These are phyloP conservation scores for Phaeoacremonium minimum DNA, from an alignment of 2,329 filamentous ascomycete species.

Conservation along the genomic window DNA sequence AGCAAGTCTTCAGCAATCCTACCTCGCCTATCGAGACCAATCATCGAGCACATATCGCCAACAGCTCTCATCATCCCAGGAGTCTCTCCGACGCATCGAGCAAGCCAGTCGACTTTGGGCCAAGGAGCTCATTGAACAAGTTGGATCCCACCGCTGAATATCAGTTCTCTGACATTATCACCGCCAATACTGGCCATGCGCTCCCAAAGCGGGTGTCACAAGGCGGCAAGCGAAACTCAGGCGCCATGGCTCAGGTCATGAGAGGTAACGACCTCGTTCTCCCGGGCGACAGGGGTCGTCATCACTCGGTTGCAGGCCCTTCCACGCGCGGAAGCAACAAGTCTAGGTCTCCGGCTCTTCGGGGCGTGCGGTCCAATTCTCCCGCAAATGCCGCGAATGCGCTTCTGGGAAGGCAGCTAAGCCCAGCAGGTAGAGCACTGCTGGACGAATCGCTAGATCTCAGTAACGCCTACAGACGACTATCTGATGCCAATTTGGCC, in stretches of 20 bases:
- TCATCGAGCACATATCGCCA: slow-evolving; percentile 22
- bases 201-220: slow-evolving; percentile 49
- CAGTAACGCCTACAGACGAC: slow-evolving; percentile 62
- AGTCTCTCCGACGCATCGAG: slow-evolving; percentile 52
- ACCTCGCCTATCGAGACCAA: slow-evolving; percentile 39
- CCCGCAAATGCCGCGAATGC: slow-evolving; percentile 28
- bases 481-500: slow-evolving; percentile 68
- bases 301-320: slow-evolving; percentile 29
- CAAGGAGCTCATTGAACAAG: slow-evolving; percentile 23
- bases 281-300: slow-evolving; percentile 39
- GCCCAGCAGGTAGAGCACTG: slow-evolving; percentile 32
- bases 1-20: slow-evolving; percentile 43
- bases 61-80: slow-evolving; percentile 31
- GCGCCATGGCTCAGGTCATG: slow-evolving; percentile 49
- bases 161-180: slow-evolving; percentile 57
- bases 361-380: slow-evolving; percentile 46
- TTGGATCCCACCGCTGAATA: slow-evolving; percentile 48
- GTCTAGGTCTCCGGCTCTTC: slow-evolving; percentile 50
- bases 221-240: slow-evolving; percentile 31
- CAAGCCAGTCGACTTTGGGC: slow-evolving; percentile 43
- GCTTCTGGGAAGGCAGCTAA: slow-evolving; percentile 26
- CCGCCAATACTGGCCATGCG: slow-evolving; percentile 42
- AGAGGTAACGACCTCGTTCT: slow-evolving; percentile 47
- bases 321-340: slow-evolving; percentile 31
- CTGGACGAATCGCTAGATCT: slow-evolving; percentile 65